Percentiles rank a stretch among this genome's conserved stretches.
phyloP scores from a whole-genome alignment of 495 filamentous ascomycete genomes.

The Sabuloglossum arenarium region DNA sequence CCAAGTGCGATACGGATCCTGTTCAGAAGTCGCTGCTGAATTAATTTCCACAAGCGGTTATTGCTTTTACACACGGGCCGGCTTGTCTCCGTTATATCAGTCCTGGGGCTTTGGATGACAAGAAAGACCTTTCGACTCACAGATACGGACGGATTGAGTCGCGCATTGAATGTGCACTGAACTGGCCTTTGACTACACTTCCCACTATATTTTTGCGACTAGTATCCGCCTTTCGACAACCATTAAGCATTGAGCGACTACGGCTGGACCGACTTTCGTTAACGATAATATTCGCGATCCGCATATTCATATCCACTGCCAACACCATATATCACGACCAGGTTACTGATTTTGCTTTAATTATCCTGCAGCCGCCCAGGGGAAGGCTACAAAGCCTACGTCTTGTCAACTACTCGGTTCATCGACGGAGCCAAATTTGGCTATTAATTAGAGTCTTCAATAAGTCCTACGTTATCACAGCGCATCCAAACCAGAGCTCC shows the following conservation, averaged over 20 bases:
- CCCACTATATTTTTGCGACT: too few relatives aligned
- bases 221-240: neutral
- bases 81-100: neutral
- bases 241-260: neutral
- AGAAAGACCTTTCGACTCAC: neutral
- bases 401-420: neutral
- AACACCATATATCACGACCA: neutral
- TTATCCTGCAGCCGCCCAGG: neutral
- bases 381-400: neutral
- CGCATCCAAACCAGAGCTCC: neutral
- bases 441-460: neutral
- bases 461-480: neutral
- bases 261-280: constrained; percentile 1
- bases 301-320: neutral
- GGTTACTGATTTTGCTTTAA: neutral
- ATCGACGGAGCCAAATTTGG: neutral
- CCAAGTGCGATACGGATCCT: neutral
- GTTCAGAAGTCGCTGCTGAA: neutral
- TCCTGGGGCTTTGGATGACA: neutral
- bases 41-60: neutral
- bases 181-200: neutral
- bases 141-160: neutral
- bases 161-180: neutral
- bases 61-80: neutral
- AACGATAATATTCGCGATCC: neutral